Percentiles rank a stretch among this genome's conserved stretches.
Evolutionary conservation across 176 grass and related monocot genomes (phyloP).

Genomic region (Bolboschoenus planiculmis): DNA sequence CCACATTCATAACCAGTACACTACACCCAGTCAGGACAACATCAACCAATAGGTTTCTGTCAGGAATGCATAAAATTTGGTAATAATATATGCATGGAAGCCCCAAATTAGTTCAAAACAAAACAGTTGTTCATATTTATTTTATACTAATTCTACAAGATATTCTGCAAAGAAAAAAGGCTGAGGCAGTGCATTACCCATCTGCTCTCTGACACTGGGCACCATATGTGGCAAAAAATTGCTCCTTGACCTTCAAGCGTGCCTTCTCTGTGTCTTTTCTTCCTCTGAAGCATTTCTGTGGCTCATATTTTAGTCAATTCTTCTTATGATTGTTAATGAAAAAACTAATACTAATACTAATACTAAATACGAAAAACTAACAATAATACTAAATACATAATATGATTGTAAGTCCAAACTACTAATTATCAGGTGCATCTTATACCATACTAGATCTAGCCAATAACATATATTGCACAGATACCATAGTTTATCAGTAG

Average conservation of each 20-base stretch:
- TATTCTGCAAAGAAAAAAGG: background rate
- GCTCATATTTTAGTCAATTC: conserved; percentile 52
- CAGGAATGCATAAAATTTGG: background rate
- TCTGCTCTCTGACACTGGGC: conserved; percentile 58
- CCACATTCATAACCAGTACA: background rate
- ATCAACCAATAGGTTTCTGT: background rate
- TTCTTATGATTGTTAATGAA: conserved; percentile 21
- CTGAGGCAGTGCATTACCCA: conserved; percentile 33
- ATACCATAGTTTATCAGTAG: background rate
- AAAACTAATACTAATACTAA: background rate
- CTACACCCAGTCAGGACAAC: background rate
- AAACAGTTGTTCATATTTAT: background rate
- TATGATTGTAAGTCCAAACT: background rate
- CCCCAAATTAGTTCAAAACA: background rate
- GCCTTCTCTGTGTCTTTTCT: conserved; percentile 58
- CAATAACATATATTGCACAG: background rate
- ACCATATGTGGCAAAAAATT: conserved; percentile 70
- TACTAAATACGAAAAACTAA: background rate
- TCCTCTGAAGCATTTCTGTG: conserved; percentile 99
- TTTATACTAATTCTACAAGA: background rate
- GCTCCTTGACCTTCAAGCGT: conserved; percentile 44
- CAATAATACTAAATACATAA: background rate
- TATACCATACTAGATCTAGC: background rate
- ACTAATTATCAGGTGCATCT: background rate
- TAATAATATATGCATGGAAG: background rate